Percentiles rank a stretch among this genome's conserved stretches.
Evolutionary conservation across 1,139 yeast genomes (phyloP).

Genomic region (Meyerozyma elateridarum): DNA sequence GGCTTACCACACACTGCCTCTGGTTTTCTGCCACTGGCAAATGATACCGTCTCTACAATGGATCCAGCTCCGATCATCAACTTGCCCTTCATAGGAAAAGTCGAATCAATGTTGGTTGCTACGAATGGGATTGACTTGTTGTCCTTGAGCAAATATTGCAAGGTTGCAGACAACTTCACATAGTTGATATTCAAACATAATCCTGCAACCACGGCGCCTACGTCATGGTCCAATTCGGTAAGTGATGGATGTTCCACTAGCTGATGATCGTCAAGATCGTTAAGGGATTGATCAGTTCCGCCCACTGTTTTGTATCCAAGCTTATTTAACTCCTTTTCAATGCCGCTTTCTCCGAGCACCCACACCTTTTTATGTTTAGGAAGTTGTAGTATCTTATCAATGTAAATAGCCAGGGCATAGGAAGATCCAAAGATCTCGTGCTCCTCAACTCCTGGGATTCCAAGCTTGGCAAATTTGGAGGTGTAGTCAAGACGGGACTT

Average conservation of each 20-base stretch:
- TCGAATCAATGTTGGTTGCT: slow-evolving; percentile 94
- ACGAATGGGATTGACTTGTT: slow-evolving; percentile 68
- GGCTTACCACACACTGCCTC: slow-evolving; percentile 86
- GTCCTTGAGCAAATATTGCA: slow-evolving; percentile 64
- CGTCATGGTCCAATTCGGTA: slow-evolving; percentile 55
- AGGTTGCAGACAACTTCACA: slow-evolving; percentile 72
- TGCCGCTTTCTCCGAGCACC: slow-evolving; percentile 45
- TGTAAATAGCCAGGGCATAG: slow-evolving; percentile 84
- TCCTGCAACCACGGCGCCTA: slow-evolving; percentile 90
- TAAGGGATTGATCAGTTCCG: slow-evolving; percentile 34
- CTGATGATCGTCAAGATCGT: slow-evolving; percentile 8
- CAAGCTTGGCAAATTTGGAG: slow-evolving; percentile 69
- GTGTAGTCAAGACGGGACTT: slow-evolving; percentile 78
- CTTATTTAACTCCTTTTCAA: slow-evolving; percentile 39
- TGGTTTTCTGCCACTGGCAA: slow-evolving; percentile 66
- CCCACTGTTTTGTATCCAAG: slow-evolving; percentile 41
- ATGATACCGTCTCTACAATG: slow-evolving; percentile 73
- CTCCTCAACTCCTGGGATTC: slow-evolving; percentile 56
- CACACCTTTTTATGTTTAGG: slow-evolving; percentile 56
- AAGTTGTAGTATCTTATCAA: slow-evolving; percentile 68
- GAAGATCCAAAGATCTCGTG: slow-evolving; percentile 88
- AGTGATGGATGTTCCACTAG: slow-evolving; percentile 29
- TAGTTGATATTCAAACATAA: slow-evolving; percentile 74
- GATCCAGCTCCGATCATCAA: slow-evolving; percentile 95
- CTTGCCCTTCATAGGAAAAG: slow-evolving; percentile 85